Percentiles rank a stretch among this genome's conserved stretches.
These are phyloP conservation scores for Brassica hybrid DNA, from an alignment of 441 rosid species.

Conservation along the genomic window DNA sequence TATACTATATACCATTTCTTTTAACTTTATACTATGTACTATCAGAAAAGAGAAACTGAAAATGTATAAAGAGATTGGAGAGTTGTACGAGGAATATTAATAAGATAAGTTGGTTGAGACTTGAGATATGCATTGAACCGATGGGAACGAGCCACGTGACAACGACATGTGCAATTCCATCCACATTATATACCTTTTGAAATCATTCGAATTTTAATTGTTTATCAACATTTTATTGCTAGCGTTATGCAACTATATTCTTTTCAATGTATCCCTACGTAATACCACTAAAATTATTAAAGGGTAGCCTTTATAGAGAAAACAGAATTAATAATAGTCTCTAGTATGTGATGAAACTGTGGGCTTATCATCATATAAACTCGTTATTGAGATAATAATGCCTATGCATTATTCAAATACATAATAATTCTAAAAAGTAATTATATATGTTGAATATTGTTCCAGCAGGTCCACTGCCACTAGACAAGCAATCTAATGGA, in stretches of 20 bases:
- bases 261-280: not conserved
- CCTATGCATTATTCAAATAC: slow-evolving; percentile 20
- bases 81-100: slow-evolving; percentile 45
- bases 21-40: not conserved
- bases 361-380: slow-evolving; percentile 34
- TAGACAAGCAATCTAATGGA: slow-evolving; percentile 40
- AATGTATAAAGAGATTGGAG: slow-evolving; percentile 24
- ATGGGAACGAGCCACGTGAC: slow-evolving; percentile 40
- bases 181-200: slow-evolving; percentile 16
- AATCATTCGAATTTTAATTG: slow-evolving; percentile 13
- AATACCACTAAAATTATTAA: slow-evolving; percentile 18
- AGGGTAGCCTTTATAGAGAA: not conserved
- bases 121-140: slow-evolving; percentile 42
- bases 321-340: slow-evolving; percentile 1
- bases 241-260: not conserved
- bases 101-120: slow-evolving; percentile 39
- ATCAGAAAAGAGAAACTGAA: slow-evolving; percentile 8
- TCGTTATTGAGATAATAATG: slow-evolving; percentile 40
- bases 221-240: not conserved
- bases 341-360: slow-evolving; percentile 36
- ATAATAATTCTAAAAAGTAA: slow-evolving; percentile 9
- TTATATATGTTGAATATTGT: slow-evolving; percentile 28
- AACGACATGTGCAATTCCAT: slow-evolving; percentile 35
- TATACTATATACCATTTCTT: not conserved
- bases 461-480: slow-evolving; percentile 40